Base-by-base conservation (phyloP, 2,329 filamentous ascomycete species). In the Tolypocladium ovalisporum region DNA sequence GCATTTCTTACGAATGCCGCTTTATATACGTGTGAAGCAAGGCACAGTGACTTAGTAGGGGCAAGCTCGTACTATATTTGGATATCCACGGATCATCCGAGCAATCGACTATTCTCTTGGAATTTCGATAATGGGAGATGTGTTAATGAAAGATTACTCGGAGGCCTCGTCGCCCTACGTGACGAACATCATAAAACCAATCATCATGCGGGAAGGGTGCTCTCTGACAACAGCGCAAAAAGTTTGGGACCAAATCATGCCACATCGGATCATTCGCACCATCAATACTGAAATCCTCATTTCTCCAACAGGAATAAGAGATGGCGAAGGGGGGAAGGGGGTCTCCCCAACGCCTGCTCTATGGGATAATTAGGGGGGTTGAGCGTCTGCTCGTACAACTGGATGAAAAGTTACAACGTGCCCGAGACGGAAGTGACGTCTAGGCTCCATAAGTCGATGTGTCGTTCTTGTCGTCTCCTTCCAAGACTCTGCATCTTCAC, bases 401-500 rank as follows among this genome's bases (percentile, higher is more conserved):
- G n/a, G 29, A 12, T 12, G 8, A n/a, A 22, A n/a, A 29, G n/a
- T 34, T 13, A 19, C 47, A 12, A 34, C 5, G n/a, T 13, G 47
- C 4, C 27, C n/a, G 3, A 9, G 17, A 22, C 2, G 27, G 29
- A 34, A 6, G n/a, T 29, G 29, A 22, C 19, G 19, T 35, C 24
- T 52, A 70, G 29, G 56, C 66, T 53, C 71, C 74, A 56, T 78
- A 78, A 15, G 70, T 71, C 0, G 77, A 80, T n/a, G 70, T 64
- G 52, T 83, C 80, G 47, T 79, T 71, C 63, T 78, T 81, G 60
- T 82, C 80, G 54, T 83, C 79, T 15, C 76, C 74, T 60, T 83
- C 79, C 13, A 83, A 72, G 17, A 83, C 75, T 3, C 80, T 83
- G 55, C 17, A 15, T 32, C 8, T 19, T 8, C 17, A 22, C 12